Conservation (phyloP, 768 basidiomycete genomes). For the Amanita inopinata region DNA sequence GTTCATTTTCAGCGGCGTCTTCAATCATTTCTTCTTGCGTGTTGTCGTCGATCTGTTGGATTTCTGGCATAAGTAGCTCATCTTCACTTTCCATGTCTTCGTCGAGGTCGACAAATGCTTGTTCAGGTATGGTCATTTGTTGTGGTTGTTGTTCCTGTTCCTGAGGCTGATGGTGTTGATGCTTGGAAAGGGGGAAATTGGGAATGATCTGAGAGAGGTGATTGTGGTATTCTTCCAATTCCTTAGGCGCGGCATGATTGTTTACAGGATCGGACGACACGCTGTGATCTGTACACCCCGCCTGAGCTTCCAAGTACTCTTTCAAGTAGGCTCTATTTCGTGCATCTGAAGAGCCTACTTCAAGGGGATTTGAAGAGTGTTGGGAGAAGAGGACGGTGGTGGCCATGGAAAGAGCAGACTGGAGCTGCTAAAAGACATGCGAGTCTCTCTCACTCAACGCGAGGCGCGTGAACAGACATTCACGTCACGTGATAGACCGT, state of each 20-base stretch:
- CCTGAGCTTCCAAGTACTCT: conserved; percentile 6
- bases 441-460: conserved; percentile 9
- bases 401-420: conserved; percentile 9
- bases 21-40: conserved; percentile 11
- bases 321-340: conserved; percentile 14
- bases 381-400: conserved; percentile 19
- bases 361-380: conserved; percentile 24
- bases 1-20: conserved; percentile 16
- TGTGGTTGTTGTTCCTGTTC: background rate
- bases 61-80: conserved; percentile 17
- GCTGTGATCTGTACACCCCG: background rate
- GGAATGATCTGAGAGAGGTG: conserved; percentile 13
- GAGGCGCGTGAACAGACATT: conserved; percentile 8
- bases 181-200: background rate
- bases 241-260: conserved; percentile 9
- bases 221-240: conserved; percentile 12
- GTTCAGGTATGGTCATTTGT: too few species aligned
- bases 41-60: conserved; percentile 7
- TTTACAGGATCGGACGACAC: conserved; percentile 16
- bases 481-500: background rate
- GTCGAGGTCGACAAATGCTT: conserved; percentile 33
- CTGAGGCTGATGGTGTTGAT: background rate
- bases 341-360: conserved; percentile 17
- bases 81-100: conserved; percentile 45
- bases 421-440: background rate